A percentile compares a stretch with the other conserved stretches of the same genome.
phyloP scores from a whole-genome alignment of 805 yeast species.

The Myxozyma mucilagina region DNA sequence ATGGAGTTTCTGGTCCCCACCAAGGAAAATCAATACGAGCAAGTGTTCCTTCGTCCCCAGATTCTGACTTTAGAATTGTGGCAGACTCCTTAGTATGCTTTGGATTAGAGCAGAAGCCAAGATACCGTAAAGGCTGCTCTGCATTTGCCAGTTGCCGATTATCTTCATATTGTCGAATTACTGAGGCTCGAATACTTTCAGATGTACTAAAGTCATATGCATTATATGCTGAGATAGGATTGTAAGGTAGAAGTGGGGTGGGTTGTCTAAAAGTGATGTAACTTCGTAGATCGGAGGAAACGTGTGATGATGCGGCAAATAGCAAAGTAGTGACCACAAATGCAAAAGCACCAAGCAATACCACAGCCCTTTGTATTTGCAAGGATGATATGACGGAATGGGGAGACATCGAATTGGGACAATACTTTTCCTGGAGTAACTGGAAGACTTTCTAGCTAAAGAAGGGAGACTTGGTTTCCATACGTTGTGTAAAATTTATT shows the following conservation, averaged over 20 bases:
- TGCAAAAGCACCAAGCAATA: background rate
- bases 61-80: conserved; percentile 9
- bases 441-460: no score
- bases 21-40: conserved; percentile 17
- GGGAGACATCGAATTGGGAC: no score
- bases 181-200: background rate
- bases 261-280: background rate
- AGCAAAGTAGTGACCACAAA: background rate
- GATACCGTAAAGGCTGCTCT: background rate
- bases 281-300: background rate
- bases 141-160: background rate
- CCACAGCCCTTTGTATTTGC: background rate
- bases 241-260: background rate
- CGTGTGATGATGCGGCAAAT: background rate
- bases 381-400: background rate
- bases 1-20: conserved; percentile 11
- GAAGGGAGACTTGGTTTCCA: no score
- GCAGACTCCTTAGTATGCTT: background rate
- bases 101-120: conserved; percentile 9
- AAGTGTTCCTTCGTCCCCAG: conserved; percentile 15
- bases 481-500: no score
- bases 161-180: conserved; percentile 9
- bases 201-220: background rate
- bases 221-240: background rate
- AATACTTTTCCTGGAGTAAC: no score